Percentiles rank a stretch among this genome's conserved stretches.
These are phyloP conservation scores for Haematococcus sp. DNA, from an alignment of 139 green algal species.

Conservation along the genomic window DNA sequence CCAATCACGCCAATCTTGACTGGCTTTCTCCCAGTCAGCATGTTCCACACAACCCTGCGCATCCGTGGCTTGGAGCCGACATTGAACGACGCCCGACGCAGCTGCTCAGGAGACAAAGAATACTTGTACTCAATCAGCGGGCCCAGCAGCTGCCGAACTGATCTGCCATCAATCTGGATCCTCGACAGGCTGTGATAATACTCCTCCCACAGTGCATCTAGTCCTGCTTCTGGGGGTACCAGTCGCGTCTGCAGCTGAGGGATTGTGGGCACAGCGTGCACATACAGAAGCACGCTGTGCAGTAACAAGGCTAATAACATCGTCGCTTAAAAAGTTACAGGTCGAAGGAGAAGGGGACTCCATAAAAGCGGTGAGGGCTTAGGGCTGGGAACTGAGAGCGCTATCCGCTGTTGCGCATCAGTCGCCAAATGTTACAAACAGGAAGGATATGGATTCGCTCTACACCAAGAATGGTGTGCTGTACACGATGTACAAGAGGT, in stretches of 20 bases:
- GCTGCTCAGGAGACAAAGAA: conserved; percentile 15
- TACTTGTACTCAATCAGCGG: conserved; percentile 19
- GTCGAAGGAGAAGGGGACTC: too few species aligned
- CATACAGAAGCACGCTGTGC: too few species aligned
- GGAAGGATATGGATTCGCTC: too few species aligned
- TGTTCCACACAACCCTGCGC: conserved; percentile 17
- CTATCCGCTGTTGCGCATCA: too few species aligned
- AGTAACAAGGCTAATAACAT: too few species aligned
- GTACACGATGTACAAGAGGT: too few species aligned
- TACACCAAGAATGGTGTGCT: too few species aligned
- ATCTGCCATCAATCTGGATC: background rate
- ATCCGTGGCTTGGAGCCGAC: conserved; percentile 22
- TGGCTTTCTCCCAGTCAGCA: conserved; percentile 1
- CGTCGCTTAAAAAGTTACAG: too few species aligned
- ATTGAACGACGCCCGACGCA: conserved; percentile 20
- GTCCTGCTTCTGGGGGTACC: background rate
- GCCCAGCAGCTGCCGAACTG: conserved; percentile 6
- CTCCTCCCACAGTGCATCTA: background rate
- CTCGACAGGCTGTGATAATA: background rate
- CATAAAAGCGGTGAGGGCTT: too few species aligned
- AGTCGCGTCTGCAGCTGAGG: background rate
- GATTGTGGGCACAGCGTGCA: background rate
- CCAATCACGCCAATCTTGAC: conserved; percentile 36
- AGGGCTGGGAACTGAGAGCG: too few species aligned
- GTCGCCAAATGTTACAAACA: too few species aligned